Conservation (phyloP, 2,329 filamentous ascomycete genomes). For the Plenodomus lindquistii region DNA sequence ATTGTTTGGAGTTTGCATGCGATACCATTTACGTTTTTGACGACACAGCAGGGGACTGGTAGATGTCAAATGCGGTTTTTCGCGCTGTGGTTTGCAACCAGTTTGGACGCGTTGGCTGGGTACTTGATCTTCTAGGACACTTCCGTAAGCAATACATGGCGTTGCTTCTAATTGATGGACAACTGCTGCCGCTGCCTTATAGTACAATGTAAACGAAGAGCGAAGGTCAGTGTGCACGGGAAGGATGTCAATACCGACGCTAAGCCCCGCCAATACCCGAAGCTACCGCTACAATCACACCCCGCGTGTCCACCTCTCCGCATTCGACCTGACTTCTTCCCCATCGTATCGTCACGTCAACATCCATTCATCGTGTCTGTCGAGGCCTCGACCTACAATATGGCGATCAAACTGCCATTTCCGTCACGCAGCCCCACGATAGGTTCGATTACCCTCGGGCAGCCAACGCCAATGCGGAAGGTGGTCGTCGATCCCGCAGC, state of each 20-base stretch:
- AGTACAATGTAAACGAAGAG: no score
- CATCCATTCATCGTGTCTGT: neutral
- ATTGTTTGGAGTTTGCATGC: neutral
- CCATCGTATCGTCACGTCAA: neutral
- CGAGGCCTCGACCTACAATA: neutral
- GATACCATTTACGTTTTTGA: no score
- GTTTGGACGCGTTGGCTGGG: no score
- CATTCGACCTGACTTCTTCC: neutral
- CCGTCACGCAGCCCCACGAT: neutral
- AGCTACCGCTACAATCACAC: neutral
- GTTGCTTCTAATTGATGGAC: no score
- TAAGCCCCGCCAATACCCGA: neutral
- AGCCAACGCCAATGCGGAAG: conserved; percentile 8
- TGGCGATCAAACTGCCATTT: neutral
- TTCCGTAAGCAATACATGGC: no score
- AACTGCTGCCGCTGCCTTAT: no score
- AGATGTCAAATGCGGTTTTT: no score
- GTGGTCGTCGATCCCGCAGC: conserved; percentile 1
- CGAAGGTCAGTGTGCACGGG: no score
- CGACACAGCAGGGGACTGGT: no score
- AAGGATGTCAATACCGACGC: neutral
- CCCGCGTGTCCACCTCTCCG: neutral
- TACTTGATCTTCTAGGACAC: no score
- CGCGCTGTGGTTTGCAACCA: no score
- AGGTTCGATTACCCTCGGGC: neutral